phyloP scores from a whole-genome alignment of 768 basidiomycete species.

The Phlegmacium glaucopus region DNA sequence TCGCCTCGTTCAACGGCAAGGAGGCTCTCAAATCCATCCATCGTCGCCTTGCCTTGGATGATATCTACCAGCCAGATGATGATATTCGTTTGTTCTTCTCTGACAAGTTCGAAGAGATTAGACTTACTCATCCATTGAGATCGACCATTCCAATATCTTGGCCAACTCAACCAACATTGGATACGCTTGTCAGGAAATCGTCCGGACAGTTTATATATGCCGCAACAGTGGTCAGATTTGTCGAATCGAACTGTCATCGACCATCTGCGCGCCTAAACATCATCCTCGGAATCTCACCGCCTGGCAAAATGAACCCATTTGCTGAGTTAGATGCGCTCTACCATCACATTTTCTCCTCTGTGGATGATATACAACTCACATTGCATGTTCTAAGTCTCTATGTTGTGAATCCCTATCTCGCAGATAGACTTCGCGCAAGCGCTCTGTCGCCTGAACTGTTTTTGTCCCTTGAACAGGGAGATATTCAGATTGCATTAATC shows the following conservation, averaged over 20 bases:
- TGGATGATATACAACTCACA: neutral
- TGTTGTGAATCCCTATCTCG: neutral
- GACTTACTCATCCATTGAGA: neutral
- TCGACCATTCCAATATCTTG: conserved; percentile 6
- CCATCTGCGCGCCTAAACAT: conserved; percentile 11
- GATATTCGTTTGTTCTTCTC: conserved; percentile 18
- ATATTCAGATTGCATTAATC: neutral
- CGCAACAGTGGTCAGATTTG: conserved; percentile 21
- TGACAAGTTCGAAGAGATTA: conserved; percentile 11
- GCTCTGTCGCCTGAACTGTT: neutral
- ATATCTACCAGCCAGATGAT: conserved; percentile 5
- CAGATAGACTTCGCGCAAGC: no score
- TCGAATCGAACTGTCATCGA: conserved; percentile 11
- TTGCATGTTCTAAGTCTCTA: neutral
- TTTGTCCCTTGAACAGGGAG: conserved; percentile 1
- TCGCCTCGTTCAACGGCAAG: conserved; percentile 2
- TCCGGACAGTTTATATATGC: conserved; percentile 25
- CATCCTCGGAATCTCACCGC: conserved; percentile 4
- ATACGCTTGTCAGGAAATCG: conserved; percentile 16
- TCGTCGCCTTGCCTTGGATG: conserved; percentile 3
- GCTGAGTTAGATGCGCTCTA: conserved; percentile 10
- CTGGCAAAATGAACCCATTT: conserved; percentile 3
- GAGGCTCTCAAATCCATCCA: neutral
- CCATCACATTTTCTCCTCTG: conserved; percentile 5
- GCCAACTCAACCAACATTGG: conserved; percentile 17